Conservation (phyloP, 805 yeast genomes). For the Wickerhamiella kurtzmanii region DNA sequence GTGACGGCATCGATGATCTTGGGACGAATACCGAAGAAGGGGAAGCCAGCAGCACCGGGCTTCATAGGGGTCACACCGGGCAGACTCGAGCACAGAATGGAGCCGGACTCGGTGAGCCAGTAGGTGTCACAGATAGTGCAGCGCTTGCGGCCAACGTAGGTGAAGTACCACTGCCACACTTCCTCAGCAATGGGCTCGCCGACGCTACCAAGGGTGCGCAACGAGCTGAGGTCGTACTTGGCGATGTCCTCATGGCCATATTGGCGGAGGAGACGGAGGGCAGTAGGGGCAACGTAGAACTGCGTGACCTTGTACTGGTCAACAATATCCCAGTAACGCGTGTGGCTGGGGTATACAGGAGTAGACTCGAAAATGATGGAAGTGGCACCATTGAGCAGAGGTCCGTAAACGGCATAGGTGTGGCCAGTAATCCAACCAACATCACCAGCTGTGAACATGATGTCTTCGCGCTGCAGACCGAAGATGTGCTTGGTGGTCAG, state of each 20-base stretch:
- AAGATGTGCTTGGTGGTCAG: constrained; percentile 85
- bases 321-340: constrained; percentile 94
- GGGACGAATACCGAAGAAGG: constrained; percentile 90
- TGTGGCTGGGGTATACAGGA: constrained; percentile 90
- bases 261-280: constrained; percentile 76
- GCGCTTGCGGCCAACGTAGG: constrained; percentile 75
- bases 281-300: constrained; percentile 97
- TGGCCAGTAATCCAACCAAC: constrained; percentile 99
- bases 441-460: constrained; percentile 93
- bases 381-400: constrained; percentile 75
- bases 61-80: constrained; percentile 92
- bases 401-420: constrained; percentile 91
- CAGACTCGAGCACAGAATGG: constrained; percentile 85
- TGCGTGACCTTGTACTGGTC: constrained; percentile 86
- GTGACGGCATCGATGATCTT: constrained; percentile 85
- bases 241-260: constrained; percentile 80
- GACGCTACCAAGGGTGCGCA: constrained; percentile 89
- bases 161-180: constrained; percentile 97
- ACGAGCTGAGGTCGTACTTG: constrained; percentile 68
- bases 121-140: constrained; percentile 91
- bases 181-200: constrained; percentile 99
- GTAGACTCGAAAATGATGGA: constrained; percentile 93
- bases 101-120: constrained; percentile 98
- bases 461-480: constrained; percentile 80
- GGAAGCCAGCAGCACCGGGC: constrained; percentile 94